Evolutionary conservation across 176 grass and related monocot genomes (phyloP).

Genomic region (Saccharum officinarum): DNA sequence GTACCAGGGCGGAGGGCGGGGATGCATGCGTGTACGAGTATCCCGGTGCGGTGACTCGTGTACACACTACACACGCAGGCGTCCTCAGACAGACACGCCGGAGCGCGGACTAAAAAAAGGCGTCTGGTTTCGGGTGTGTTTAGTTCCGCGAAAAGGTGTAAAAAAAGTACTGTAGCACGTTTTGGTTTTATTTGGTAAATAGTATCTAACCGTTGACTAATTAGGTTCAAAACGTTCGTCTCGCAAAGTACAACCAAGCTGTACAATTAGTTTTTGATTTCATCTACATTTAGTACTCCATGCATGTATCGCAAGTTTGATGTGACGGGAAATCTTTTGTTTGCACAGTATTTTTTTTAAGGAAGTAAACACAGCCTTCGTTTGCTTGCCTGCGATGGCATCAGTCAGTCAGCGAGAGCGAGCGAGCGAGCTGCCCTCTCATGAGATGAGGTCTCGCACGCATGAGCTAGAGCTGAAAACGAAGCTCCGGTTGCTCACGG

Average conservation of each 20-base stretch:
- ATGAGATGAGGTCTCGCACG: background rate
- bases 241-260: no score
- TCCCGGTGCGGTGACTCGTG: background rate
- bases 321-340: no score
- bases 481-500: background rate
- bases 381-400: slow-evolving; percentile 11
- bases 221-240: no score
- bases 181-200: no score
- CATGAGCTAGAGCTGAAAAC: slow-evolving; percentile 14
- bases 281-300: no score
- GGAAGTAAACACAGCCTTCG: no score
- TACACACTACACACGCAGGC: background rate
- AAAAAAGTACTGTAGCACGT: no score
- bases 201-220: no score
- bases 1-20: background rate
- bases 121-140: background rate
- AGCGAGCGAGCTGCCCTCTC: background rate
- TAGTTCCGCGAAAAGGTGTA: no score
- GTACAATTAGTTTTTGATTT: no score
- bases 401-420: background rate
- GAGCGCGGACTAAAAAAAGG: background rate
- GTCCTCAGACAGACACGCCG: background rate
- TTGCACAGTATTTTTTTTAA: no score
- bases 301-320: no score
- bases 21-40: background rate